Evolutionary conservation across 176 grass and related monocot species (phyloP), one percentile per base, ranked within the genome.

Genomic region (Rhynchospora pubera): DNA sequence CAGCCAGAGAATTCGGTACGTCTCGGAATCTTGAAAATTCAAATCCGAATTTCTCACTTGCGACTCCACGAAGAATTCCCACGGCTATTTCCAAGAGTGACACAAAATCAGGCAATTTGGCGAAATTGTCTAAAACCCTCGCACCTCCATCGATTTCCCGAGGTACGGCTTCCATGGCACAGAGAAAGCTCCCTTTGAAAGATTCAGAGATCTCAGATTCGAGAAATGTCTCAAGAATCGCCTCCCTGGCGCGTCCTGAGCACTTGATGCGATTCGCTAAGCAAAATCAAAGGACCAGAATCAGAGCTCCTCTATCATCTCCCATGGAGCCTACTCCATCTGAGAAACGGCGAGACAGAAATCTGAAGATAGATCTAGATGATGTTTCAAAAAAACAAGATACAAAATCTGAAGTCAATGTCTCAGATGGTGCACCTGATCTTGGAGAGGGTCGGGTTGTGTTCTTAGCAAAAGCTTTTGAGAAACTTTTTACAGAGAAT

Each of bases 381-480:
- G 26, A 44, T 1, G 26, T 65, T 81, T 61, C 34, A 26, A 81
- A 48, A 4, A 81, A 81, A 46, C 26, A 12, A 65, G 79, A 65
- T 51, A 4, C 43, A 47, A 48, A 46, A 65, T 11, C 28, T 73
- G 64, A 68, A 46, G 48, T 34, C 26, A 16, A 57, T 39, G 13
- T 26, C 61, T 57, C 64, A 58, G 48, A 51, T 16, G 81, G 47
- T 16, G 81, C 67, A 39, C 81, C 81, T 9, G 65, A 73, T 57
- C 48, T 68, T 7, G 81, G 81, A 56, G 62, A 55, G 9, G 81
- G 81, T 3, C 63, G 81, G 62, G 81, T 83, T 28, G 58, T 34
- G 67, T 73, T 52, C 64, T 83, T 83, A 23, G 65, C 64, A 16
- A 83, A 73, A 45, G 81, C 61, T n/a, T 83, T 83, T 44, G 65